These are phyloP conservation scores for Hypoxylon cercidicola DNA, from an alignment of 495 filamentous ascomycete species.

Conservation along the genomic window DNA sequence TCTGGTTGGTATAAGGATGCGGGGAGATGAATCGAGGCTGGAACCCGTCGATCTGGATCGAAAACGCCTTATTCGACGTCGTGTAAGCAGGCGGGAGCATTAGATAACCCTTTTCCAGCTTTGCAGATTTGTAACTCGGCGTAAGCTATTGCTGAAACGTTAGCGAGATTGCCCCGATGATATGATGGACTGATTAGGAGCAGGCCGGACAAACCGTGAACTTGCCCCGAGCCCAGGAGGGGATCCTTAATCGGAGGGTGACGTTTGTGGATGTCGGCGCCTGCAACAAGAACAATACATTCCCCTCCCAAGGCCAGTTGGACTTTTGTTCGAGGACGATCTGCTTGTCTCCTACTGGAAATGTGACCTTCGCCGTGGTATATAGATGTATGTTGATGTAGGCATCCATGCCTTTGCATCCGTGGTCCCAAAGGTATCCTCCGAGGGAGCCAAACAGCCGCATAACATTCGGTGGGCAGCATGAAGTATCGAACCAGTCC, in stretches of 20 bases:
- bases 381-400: constrained; percentile 64
- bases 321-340: constrained; percentile 59
- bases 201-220: constrained; percentile 50
- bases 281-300: constrained; percentile 55
- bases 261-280: constrained; percentile 45
- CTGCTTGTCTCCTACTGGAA: constrained; percentile 49
- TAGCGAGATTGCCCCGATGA: constrained; percentile 36
- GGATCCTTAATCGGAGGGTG: constrained; percentile 60
- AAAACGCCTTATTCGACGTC: constrained; percentile 42
- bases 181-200: constrained; percentile 11
- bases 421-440: constrained; percentile 63
- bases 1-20: constrained; percentile 63
- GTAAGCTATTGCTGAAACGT: constrained; percentile 36
- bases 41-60: constrained; percentile 49
- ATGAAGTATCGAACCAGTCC: constrained; percentile 67
- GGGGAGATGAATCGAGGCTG: constrained; percentile 59
- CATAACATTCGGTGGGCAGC: constrained; percentile 68
- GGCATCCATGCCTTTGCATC: constrained; percentile 42
- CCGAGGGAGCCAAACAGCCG: constrained; percentile 63
- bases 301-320: constrained; percentile 67
- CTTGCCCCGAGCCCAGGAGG: constrained; percentile 57
- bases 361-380: constrained; percentile 55
- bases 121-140: constrained; percentile 40
- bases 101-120: constrained; percentile 60
- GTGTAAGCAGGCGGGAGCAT: constrained; percentile 53